Evolutionary conservation across 2,329 filamentous ascomycete species (phyloP).

Genomic region (Chrysosporium queenslandicum): DNA sequence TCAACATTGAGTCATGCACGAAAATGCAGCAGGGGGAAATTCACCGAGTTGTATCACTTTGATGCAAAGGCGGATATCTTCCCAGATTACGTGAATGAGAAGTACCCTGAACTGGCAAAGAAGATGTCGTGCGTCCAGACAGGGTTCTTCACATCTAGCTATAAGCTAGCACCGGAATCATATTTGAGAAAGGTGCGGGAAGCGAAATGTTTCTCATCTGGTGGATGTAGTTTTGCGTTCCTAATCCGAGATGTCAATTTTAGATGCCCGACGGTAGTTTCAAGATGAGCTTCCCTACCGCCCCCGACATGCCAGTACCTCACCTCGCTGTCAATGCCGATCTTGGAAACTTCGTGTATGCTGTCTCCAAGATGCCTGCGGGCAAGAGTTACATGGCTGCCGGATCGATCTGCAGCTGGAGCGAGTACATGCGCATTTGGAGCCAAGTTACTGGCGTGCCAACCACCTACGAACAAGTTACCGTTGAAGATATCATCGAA

Average conservation of each 20-base stretch:
- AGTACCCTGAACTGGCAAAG: constrained; percentile 36
- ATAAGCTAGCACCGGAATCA: constrained; percentile 38
- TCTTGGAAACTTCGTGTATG: constrained; percentile 42
- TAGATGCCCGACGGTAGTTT: constrained; percentile 36
- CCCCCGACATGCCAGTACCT: constrained; percentile 32
- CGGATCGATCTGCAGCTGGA: constrained; percentile 40
- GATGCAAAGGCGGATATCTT: constrained; percentile 47
- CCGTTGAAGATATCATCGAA: constrained; percentile 35
- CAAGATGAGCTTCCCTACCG: constrained; percentile 42
- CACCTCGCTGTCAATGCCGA: constrained; percentile 42
- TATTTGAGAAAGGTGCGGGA: constrained; percentile 40
- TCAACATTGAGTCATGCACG: constrained; percentile 44
- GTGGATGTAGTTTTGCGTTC: neutral
- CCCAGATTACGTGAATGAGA: constrained; percentile 33
- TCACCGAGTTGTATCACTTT: constrained; percentile 40
- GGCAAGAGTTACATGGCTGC: constrained; percentile 43
- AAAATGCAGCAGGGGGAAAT: constrained; percentile 39
- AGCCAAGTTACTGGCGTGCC: constrained; percentile 28
- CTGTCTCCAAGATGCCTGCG: constrained; percentile 42
- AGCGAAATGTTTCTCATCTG: neutral
- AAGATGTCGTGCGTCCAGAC: constrained; percentile 45
- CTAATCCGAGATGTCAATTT: neutral
- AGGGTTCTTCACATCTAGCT: constrained; percentile 42
- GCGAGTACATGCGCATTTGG: constrained; percentile 40
- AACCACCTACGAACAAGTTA: constrained; percentile 34